These are phyloP conservation scores for Sporobolomyces roseus DNA, from an alignment of 768 basidiomycete species.

Conservation along the genomic window DNA sequence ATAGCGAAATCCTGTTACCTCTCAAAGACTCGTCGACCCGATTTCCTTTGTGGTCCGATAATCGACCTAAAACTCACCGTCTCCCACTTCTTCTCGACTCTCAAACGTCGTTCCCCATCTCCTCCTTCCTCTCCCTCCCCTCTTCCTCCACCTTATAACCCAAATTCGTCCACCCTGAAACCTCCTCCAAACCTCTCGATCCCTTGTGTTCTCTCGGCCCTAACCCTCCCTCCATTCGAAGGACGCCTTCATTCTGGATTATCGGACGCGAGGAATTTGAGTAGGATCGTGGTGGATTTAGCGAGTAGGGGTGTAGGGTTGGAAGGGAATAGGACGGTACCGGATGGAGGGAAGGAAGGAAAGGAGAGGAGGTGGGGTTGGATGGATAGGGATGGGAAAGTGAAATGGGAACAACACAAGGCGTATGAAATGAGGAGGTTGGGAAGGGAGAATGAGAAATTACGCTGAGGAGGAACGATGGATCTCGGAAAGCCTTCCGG, in stretches of 20 bases:
- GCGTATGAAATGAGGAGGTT: not conserved
- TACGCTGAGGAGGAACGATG: not conserved
- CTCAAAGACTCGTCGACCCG: conserved; percentile 62
- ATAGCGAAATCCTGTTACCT: conserved; percentile 43
- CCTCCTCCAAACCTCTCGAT: conserved; percentile 59
- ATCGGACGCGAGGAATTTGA: conserved; percentile 85
- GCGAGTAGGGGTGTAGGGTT: conserved; percentile 50
- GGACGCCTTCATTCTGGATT: conserved; percentile 85
- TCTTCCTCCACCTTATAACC: not conserved
- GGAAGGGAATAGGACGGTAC: conserved; percentile 31
- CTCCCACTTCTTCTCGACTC: conserved; percentile 17
- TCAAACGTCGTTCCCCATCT: not conserved
- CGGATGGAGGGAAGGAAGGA: conserved; percentile 30
- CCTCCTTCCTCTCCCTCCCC: not conserved
- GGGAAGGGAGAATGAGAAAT: not conserved
- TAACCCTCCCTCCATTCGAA: conserved; percentile 69
- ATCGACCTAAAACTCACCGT: conserved; percentile 62
- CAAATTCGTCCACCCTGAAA: conserved; percentile 7
- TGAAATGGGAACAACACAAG: conserved; percentile 11
- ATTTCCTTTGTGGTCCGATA: conserved; percentile 68
- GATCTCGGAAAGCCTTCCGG: too few species aligned
- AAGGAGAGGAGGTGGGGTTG: conserved; percentile 36
- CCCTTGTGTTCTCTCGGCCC: conserved; percentile 66
- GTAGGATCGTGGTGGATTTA: conserved; percentile 75
- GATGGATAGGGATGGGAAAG: conserved; percentile 23